Percentiles rank a stretch among this genome's conserved stretches.
Conservation (phyloP, 2,329 filamentous ascomycete genomes). For the Fulvia fulva region DNA sequence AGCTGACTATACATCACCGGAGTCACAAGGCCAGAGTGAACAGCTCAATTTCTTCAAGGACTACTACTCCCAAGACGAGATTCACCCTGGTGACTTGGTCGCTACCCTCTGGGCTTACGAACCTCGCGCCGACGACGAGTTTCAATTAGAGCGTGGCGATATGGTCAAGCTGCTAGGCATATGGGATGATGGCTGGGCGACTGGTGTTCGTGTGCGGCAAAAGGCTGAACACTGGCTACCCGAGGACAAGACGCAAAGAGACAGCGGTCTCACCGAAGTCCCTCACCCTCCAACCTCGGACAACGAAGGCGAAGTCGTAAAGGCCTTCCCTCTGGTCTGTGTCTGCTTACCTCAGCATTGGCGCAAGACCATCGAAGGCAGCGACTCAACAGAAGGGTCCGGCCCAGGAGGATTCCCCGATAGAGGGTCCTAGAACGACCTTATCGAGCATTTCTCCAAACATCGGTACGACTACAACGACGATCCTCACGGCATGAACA, state of each 20-base stretch:
- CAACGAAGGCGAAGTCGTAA: conserved; percentile 68
- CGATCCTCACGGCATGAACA: conserved; percentile 6
- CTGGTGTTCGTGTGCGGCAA: conserved; percentile 77
- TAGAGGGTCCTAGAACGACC: conserved; percentile 12
- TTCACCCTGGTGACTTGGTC: conserved; percentile 85
- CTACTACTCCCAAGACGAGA: conserved; percentile 96
- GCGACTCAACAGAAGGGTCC: conserved; percentile 49
- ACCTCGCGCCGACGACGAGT: conserved; percentile 88
- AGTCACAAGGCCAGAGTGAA: conserved; percentile 89
- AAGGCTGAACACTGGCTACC: conserved; percentile 85
- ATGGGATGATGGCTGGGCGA: conserved; percentile 99
- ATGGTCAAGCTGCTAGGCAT: conserved; percentile 98
- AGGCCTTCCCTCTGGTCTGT: conserved; percentile 95
- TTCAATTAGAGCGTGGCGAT: conserved; percentile 86
- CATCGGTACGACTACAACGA: conserved; percentile 15
- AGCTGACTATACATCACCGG: conserved; percentile 78
- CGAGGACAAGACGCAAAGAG: conserved; percentile 64
- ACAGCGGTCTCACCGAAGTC: conserved; percentile 88
- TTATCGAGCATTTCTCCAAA: conserved; percentile 7
- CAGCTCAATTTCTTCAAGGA: conserved; percentile 96
- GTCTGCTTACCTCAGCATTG: conserved; percentile 94
- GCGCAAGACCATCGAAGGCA: conserved; percentile 89
- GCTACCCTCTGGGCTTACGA: conserved; percentile 95
- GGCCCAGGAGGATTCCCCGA: conserved; percentile 16
- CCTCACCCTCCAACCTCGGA: conserved; percentile 34